phyloP scores from a whole-genome alignment of 306 rosid species.

The Sphenostylis stenocarpa region DNA sequence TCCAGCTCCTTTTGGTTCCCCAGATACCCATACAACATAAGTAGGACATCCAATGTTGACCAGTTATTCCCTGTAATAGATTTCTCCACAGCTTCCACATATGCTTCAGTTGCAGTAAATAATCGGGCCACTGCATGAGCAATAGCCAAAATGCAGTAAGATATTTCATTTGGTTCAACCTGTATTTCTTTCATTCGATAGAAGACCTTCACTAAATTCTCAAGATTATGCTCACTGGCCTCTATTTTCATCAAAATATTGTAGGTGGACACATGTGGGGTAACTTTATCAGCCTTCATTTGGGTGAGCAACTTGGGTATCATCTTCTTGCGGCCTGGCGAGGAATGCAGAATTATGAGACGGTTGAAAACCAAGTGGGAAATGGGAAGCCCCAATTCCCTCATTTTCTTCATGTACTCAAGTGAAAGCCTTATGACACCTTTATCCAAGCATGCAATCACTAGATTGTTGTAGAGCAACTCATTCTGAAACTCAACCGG shows the following conservation, averaged over 20 bases:
- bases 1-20: conserved; percentile 72
- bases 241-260: conserved; percentile 95
- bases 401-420: conserved; percentile 90
- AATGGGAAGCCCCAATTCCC: conserved; percentile 71
- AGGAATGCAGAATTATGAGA: conserved; percentile 76
- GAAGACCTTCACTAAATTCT: conserved; percentile 63
- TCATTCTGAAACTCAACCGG: conserved; percentile 82
- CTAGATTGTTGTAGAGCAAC: conserved; percentile 83
- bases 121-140: conserved; percentile 83
- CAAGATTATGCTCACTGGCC: conserved; percentile 74
- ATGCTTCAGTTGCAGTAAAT: conserved; percentile 68
- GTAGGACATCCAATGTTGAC: conserved; percentile 78
- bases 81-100: conserved; percentile 74
- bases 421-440: conserved; percentile 75
- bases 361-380: conserved; percentile 89
- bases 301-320: conserved; percentile 70
- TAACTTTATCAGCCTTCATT: conserved; percentile 86
- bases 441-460: conserved; percentile 82
- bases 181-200: conserved; percentile 60
- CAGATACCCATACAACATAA: conserved; percentile 72
- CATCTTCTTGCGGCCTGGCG: conserved; percentile 50
- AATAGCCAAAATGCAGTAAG: conserved; percentile 80
- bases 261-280: conserved; percentile 79
- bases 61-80: conserved; percentile 69
- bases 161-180: conserved; percentile 83